Base-by-base conservation (phyloP, 2,329 filamentous ascomycete species). In the Westerdykella aurantiaca region DNA sequence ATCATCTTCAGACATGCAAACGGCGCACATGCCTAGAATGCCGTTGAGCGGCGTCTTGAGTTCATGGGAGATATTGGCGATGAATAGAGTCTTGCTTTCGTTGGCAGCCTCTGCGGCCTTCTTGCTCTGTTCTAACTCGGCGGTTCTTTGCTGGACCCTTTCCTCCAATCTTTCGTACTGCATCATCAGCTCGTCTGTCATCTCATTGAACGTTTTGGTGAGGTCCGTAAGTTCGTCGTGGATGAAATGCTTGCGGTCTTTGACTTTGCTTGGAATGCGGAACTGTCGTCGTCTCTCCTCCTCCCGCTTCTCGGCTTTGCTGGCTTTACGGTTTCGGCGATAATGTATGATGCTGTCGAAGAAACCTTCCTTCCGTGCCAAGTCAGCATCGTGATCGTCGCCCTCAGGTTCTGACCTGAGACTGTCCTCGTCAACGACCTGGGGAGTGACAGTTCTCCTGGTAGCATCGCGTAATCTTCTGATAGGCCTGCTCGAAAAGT, bases 31-130 rank as follows among this genome's bases (percentile, higher is more conserved):
- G 46, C 93, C 93, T 57, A 98, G 75, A 39, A 97, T 96, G 11
- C 91, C 93, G 60, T 97, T 97, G 45, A 97, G 76, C 0, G 93
- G 93, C 1, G 93, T 98, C 63, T 95, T 94, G 31, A 98, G 75
- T 66, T 97, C 82, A 53, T 85, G 82, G 1, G 78, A 82, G 40
- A 97, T 95, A 57, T 97, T 97, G 14, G 93, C 93, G 50, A 98
- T 94, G 70, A 97, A 97, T 7, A 97, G 75, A 0, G 93, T 97
- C 71, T 98, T 98, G 74, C 88, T 94, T 69, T 95, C 87, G 57
- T 95, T 96, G 3, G 90, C 90, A n/a, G 87, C 86, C 66, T 95
- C 90, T 1, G 90, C 90, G 1, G 88, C 88, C 69, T 88, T 88
- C 65, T 95, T 95, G 71, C 85, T 94, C 48, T 88, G 80, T 60